Percentiles rank a stretch among this genome's conserved stretches.
phyloP scores from a whole-genome alignment of 2,329 filamentous ascomycete genomes.

The Aspergillus fischeri region DNA sequence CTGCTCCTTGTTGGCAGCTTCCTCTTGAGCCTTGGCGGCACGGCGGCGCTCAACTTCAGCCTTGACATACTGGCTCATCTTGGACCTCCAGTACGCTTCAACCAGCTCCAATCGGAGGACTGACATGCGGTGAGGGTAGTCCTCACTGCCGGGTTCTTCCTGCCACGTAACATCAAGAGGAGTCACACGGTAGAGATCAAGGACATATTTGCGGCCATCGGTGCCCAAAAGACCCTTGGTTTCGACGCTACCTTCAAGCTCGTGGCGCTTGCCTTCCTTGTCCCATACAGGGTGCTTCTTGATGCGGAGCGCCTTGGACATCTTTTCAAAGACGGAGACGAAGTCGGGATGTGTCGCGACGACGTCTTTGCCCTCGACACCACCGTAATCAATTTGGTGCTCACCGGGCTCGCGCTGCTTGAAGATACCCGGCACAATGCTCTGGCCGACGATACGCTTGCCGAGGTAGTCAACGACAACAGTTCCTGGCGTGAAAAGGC shows the following conservation, averaged over 20 bases:
- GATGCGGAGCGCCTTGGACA: constrained; percentile 84
- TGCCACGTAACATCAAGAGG: constrained; percentile 89
- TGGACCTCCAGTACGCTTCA: constrained; percentile 76
- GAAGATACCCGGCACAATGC: constrained; percentile 97
- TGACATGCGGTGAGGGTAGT: constrained; percentile 94
- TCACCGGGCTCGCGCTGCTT: constrained; percentile 96
- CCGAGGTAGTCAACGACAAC: constrained; percentile 96
- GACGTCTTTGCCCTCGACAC: constrained; percentile 93
- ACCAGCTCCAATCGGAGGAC: constrained; percentile 87
- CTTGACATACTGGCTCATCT: constrained; percentile 85
- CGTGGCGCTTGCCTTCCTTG: constrained; percentile 84
- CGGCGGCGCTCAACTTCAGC: constrained; percentile 66
- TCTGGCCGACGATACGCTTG: constrained; percentile 95
- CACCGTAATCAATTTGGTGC: constrained; percentile 98
- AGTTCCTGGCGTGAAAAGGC: constrained; percentile 90
- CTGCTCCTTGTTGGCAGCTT: constrained; percentile 35
- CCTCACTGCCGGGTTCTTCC: constrained; percentile 62
- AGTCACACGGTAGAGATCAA: constrained; percentile 92
- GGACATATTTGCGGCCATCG: constrained; percentile 93
- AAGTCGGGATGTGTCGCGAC: constrained; percentile 89
- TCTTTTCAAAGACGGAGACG: constrained; percentile 75
- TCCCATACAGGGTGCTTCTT: constrained; percentile 98
- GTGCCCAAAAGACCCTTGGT: constrained; percentile 97
- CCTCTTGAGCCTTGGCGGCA: constrained; percentile 38
- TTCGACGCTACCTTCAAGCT: constrained; percentile 92